phyloP scores from a whole-genome alignment of 176 grass and related monocot genomes.

The Olyra latifolia region DNA sequence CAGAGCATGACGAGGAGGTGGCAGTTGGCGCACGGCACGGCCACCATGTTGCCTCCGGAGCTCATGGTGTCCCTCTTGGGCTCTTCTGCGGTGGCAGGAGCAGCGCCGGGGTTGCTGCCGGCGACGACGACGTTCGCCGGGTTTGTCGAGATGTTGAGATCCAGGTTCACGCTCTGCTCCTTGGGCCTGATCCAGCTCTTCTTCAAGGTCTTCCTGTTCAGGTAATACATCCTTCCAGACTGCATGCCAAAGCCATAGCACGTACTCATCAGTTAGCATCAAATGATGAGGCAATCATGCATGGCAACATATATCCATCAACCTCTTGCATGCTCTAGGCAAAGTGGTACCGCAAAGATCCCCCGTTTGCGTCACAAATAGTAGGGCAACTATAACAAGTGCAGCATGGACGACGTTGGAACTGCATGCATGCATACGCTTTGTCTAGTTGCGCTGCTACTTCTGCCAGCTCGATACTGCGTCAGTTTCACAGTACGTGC shows the following conservation, averaged over 20 bases:
- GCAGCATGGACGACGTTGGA: slow-evolving; percentile 27
- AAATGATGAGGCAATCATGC: slow-evolving; percentile 27
- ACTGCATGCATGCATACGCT: slow-evolving; percentile 27
- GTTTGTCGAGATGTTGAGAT: slow-evolving; percentile 73
- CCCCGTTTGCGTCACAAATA: slow-evolving; percentile 30
- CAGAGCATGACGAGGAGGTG: slow-evolving; percentile 90
- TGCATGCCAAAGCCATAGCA: slow-evolving; percentile 46
- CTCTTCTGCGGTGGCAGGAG: slow-evolving; percentile 21
- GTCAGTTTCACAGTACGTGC: background rate
- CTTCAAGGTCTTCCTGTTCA: slow-evolving; percentile 89
- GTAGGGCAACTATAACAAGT: slow-evolving; percentile 18
- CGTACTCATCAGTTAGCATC: background rate
- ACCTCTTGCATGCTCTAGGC: slow-evolving; percentile 22
- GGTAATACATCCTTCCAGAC: slow-evolving; percentile 98
- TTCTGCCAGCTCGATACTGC: slow-evolving; percentile 13
- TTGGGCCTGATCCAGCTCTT: slow-evolving; percentile 78
- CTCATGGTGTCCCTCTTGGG: slow-evolving; percentile 19
- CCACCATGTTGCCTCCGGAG: slow-evolving; percentile 70
- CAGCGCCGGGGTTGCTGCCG: background rate
- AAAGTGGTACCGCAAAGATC: slow-evolving; percentile 8
- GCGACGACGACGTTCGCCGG: background rate
- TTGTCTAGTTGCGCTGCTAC: slow-evolving; percentile 11
- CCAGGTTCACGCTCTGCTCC: slow-evolving; percentile 73
- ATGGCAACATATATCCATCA: slow-evolving; percentile 6
- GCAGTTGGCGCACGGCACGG: slow-evolving; percentile 78